These are phyloP conservation scores for Solanum hybrid DNA, from an alignment of 305 asterid genomes.

Conservation along the genomic window DNA sequence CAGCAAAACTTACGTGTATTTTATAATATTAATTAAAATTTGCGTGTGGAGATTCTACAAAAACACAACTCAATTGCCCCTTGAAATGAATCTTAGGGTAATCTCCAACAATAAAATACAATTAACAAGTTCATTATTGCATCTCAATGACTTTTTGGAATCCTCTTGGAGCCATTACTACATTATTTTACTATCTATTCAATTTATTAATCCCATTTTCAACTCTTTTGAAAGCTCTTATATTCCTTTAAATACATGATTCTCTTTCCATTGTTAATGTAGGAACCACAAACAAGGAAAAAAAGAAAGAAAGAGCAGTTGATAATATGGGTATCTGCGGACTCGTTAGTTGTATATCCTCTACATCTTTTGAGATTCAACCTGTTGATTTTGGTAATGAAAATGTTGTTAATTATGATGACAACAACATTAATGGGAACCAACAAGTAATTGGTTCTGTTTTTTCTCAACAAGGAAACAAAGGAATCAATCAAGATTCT, in stretches of 20 bases:
- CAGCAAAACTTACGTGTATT: not conserved
- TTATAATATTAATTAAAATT: not conserved
- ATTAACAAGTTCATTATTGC: conserved; percentile 36
- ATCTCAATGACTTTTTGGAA: conserved; percentile 27
- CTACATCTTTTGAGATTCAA: conserved; percentile 39
- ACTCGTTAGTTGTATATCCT: conserved; percentile 16
- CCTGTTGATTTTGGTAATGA: conserved; percentile 9
- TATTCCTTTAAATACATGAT: conserved; percentile 24
- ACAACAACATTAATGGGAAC: conserved; percentile 21
- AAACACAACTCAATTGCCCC: conserved; percentile 43
- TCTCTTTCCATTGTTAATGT: too few relatives aligned
- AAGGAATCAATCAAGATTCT: conserved; percentile 69
- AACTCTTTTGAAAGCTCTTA: conserved; percentile 33
- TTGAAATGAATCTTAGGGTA: conserved; percentile 78
- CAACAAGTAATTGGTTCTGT: conserved; percentile 34
- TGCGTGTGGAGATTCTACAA: conserved; percentile 23
- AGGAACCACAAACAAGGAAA: conserved; percentile 13
- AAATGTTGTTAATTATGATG: conserved; percentile 16
- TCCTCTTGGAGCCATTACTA: conserved; percentile 22
- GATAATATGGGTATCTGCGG: conserved; percentile 60
- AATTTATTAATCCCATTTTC: conserved; percentile 18
- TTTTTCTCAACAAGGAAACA: conserved; percentile 50
- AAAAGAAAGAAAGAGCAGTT: not conserved
- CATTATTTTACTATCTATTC: conserved; percentile 7
- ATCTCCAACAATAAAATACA: conserved; percentile 18